Percentiles rank a stretch among this genome's conserved stretches.
These are phyloP conservation scores for Kalmanozyma brasiliensis DNA, from an alignment of 1,284 basidiomycete species.

Conservation along the genomic window DNA sequence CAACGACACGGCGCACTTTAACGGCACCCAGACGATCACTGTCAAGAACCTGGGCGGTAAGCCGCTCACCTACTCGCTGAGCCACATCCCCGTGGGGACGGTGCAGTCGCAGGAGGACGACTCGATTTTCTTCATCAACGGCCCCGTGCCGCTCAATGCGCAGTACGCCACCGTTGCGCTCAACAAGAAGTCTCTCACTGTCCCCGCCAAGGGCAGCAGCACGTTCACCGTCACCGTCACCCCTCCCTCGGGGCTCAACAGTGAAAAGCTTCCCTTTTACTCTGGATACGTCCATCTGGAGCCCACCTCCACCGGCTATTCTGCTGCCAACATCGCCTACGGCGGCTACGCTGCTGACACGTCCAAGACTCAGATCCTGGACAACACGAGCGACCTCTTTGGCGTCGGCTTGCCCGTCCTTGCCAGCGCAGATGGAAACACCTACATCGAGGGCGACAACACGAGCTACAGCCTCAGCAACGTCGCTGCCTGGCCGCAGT, in stretches of 20 bases:
- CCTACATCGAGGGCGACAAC: constrained; percentile 34
- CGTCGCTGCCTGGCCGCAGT: constrained; percentile 28
- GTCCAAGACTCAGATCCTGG: constrained; percentile 39
- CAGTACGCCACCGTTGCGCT: constrained; percentile 71
- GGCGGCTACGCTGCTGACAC: constrained; percentile 43
- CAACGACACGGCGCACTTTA: constrained; percentile 75
- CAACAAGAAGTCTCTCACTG: constrained; percentile 65
- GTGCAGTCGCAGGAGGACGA: constrained; percentile 64
- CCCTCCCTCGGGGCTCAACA: constrained; percentile 71
- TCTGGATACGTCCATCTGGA: constrained; percentile 74
- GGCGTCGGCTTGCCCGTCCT: constrained; percentile 48
- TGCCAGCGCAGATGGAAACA: constrained; percentile 18
- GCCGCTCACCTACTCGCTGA: constrained; percentile 51
- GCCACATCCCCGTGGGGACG: constrained; percentile 57
- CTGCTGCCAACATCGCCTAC: constrained; percentile 48
- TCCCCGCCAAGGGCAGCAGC: constrained; percentile 67
- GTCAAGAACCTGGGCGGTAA: constrained; percentile 57
- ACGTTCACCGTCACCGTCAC: constrained; percentile 67
- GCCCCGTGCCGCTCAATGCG: constrained; percentile 72
- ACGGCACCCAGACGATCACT: constrained; percentile 46
- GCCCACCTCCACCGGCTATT: constrained; percentile 25
- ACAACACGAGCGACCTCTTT: constrained; percentile 48
- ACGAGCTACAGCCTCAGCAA: constrained; percentile 38
- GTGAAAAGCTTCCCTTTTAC: constrained; percentile 73
- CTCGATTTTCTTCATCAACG: constrained; percentile 61